Conservation (phyloP, 768 basidiomycete species). For the Cytidiella melzeri region DNA sequence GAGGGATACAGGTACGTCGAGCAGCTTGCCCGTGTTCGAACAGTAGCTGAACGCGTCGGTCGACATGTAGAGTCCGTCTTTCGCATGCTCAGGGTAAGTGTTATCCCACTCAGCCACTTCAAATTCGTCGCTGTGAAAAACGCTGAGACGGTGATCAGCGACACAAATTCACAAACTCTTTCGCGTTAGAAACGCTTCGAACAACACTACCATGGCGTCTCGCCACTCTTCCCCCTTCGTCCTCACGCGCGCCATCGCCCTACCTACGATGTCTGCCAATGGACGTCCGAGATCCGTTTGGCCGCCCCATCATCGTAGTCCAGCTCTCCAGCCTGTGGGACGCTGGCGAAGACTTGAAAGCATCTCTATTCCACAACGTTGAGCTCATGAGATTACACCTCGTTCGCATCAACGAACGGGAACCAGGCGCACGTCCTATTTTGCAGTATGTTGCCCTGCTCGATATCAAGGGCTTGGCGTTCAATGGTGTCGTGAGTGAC, state of each 20-base stretch:
- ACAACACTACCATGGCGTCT: constrained; percentile 8
- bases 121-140: too few relatives aligned
- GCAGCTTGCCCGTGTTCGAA: too few relatives aligned
- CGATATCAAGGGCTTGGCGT: constrained; percentile 52
- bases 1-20: constrained; percentile 52
- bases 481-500: constrained; percentile 55
- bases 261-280: constrained; percentile 49
- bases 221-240: constrained; percentile 15
- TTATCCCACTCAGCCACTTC: not conserved
- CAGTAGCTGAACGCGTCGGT: not conserved
- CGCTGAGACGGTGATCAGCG: too few relatives aligned
- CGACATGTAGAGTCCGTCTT: constrained; percentile 25
- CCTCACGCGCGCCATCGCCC: constrained; percentile 30
- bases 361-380: constrained; percentile 37
- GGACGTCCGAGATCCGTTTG: constrained; percentile 50
- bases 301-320: constrained; percentile 59
- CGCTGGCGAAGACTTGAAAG: constrained; percentile 33
- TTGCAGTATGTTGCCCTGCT: constrained; percentile 65
- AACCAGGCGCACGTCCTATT: constrained; percentile 26
- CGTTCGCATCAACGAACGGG: constrained; percentile 37
- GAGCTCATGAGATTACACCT: constrained; percentile 58
- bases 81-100: constrained; percentile 48
- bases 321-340: constrained; percentile 38
- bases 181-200: constrained; percentile 44
- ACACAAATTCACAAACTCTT: constrained; percentile 58